Evolutionary conservation across 352 stramenopile species (phyloP), one percentile per base, ranked within the genome.

Genomic region (Phytophthora aleatoria): DNA sequence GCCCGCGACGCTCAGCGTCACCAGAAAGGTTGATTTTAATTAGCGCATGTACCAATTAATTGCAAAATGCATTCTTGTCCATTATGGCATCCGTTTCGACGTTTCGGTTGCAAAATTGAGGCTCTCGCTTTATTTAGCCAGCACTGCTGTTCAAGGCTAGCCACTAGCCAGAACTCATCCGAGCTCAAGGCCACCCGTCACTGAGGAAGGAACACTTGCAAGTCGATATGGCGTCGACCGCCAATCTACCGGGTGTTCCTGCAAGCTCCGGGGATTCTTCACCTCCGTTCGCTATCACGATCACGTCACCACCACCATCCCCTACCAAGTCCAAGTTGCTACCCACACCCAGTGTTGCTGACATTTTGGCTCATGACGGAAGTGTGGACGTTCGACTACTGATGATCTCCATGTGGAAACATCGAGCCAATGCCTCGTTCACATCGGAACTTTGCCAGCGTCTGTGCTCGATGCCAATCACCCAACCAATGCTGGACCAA

Each of bases 381-480:
- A 75, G 67, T 33, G 74, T 92, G 27, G 77, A 92, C 63, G 84
- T 94, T 69, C 81, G 77, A 8, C 51, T 81, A 11, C 61, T 92
- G 10, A 91, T 92, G 77, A 81, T 89, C 42, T 83, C 80, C 16
- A 69, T 94, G 44, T 94, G 86, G 86, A 90, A 82, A 43, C 74
- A 90, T 53, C 80, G 86, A 43, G 71, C 73, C 20, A 77, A 94
- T 57, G 64, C 61, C 6, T 30, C 49, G n/a, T 92, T 91, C 70
- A 89, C 78, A 20, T 57, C 56, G 20, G 77, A 87, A 49, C 61
- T 94, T 27, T 92, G 86, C 43, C 61, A 80, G 7, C 80, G 83
- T 8, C 72, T 94, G 30, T 71, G 74, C 28, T 74, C 74, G 7
- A 67, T 91, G 54, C 71, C 60, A 15, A 72, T 90, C 44, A 83